A percentile compares a stretch with the other conserved stretches of the same genome.
phyloP scores from a whole-genome alignment of 768 basidiomycete species.

The Xerocomus spinulosus region DNA sequence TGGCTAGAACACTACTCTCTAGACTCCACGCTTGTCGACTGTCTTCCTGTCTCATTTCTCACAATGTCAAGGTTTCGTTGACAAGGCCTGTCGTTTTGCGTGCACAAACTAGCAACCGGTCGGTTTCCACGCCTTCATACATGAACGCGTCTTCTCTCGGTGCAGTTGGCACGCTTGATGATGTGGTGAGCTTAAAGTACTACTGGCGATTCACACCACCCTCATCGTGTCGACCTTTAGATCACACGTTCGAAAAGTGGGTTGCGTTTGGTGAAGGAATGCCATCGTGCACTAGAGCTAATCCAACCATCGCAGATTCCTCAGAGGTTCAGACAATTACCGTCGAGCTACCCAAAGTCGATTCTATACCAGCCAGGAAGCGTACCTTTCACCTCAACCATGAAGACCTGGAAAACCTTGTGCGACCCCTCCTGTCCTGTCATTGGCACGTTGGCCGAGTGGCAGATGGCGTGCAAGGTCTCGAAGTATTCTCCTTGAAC shows the following conservation, averaged over 20 bases:
- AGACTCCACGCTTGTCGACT: not conserved
- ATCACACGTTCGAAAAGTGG: constrained; percentile 20
- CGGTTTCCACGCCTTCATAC: constrained; percentile 1
- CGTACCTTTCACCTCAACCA: constrained; percentile 34
- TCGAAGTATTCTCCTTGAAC: constrained; percentile 20
- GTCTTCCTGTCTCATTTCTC: not conserved
- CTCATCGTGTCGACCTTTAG: constrained; percentile 8
- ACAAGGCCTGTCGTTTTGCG: not conserved
- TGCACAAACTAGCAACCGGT: not conserved
- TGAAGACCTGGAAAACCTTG: constrained; percentile 29
- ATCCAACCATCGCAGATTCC: constrained; percentile 12
- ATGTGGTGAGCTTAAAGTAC: constrained; percentile 14
- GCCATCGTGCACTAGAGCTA: not conserved
- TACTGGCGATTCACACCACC: no score
- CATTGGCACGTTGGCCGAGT: constrained; percentile 26
- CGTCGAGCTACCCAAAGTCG: constrained; percentile 21
- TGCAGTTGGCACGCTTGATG: constrained; percentile 19
- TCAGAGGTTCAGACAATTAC: constrained; percentile 12
- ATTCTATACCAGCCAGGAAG: constrained; percentile 26
- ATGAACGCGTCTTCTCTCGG: constrained; percentile 5
- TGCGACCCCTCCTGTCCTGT: constrained; percentile 35
- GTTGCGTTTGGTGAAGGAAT: not conserved
- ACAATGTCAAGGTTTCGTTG: not conserved
- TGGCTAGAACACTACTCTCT: no score
- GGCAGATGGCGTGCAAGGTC: constrained; percentile 2